Conservation (phyloP, 2,329 filamentous ascomycete genomes). For the Hypoxylon sp. region DNA sequence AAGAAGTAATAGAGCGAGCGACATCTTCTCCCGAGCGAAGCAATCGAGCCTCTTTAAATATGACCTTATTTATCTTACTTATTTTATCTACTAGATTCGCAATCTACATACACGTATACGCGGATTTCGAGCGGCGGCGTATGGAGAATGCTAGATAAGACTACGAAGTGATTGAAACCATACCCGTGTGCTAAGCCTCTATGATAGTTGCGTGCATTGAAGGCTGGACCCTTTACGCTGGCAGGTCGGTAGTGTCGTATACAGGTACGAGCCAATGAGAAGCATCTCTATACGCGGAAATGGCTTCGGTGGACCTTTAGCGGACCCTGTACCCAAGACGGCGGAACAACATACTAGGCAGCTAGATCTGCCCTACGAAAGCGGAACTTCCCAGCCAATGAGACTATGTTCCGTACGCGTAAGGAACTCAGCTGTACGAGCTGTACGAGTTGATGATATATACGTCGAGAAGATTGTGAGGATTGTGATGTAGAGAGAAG, state of each 20-base stretch:
- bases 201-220: constrained; percentile 12
- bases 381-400: constrained; percentile 28
- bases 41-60: not conserved
- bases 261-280: constrained; percentile 24
- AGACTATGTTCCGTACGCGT: constrained; percentile 13
- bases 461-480: not conserved
- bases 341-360: not conserved
- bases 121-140: constrained; percentile 7
- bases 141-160: not conserved
- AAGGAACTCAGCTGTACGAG: not conserved
- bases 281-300: constrained; percentile 22
- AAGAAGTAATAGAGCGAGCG: not conserved
- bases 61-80: not conserved
- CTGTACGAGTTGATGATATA: not conserved
- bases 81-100: not conserved
- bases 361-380: constrained; percentile 11
- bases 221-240: not conserved
- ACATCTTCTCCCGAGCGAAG: not conserved
- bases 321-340: not conserved
- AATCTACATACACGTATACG: constrained; percentile 27
- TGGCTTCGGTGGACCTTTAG: not conserved
- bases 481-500: not conserved
- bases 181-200: constrained; percentile 8
- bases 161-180: constrained; percentile 11
- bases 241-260: not conserved